Conservation (phyloP, 164 flowering plant species). For the Tetracentron sinense region DNA sequence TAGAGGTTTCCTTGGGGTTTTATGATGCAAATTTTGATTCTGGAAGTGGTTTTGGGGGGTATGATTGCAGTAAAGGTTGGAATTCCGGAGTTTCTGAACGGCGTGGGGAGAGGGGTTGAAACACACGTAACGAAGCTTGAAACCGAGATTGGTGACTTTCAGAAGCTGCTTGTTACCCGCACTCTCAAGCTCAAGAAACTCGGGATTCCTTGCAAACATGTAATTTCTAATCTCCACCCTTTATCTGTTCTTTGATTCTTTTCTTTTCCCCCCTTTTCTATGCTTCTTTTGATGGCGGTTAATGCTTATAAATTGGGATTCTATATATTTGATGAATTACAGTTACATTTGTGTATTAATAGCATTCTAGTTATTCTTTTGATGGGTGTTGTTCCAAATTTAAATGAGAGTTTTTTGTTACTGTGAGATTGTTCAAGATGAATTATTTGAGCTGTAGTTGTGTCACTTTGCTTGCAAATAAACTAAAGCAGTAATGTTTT, state of each 20-base stretch:
- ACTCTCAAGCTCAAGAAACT: slow-evolving; percentile 88
- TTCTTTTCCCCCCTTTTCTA: background rate
- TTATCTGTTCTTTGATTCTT: background rate
- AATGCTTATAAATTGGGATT: too few species aligned
- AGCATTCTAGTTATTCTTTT: too few species aligned
- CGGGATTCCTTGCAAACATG: slow-evolving; percentile 82
- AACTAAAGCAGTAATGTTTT: too few species aligned
- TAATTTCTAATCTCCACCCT: slow-evolving; percentile 18
- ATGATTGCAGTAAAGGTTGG: slow-evolving; percentile 73
- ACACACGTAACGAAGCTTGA: slow-evolving; percentile 67
- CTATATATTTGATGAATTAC: too few species aligned
- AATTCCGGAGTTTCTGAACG: slow-evolving; percentile 77
- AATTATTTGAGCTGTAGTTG: too few species aligned
- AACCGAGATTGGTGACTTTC: slow-evolving; percentile 71
- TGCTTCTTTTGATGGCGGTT: too few species aligned
- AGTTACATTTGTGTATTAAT: too few species aligned
- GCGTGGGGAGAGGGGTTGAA: slow-evolving; percentile 80
- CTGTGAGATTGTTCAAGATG: too few species aligned
- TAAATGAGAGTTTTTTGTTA: too few species aligned
- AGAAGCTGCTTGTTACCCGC: slow-evolving; percentile 80
- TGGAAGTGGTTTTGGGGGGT: slow-evolving; percentile 1
- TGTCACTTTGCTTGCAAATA: too few species aligned
- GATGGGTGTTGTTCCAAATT: too few species aligned
- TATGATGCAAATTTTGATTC: background rate
- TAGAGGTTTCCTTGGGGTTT: too few species aligned